A percentile compares a stretch with the other conserved stretches of the same genome.
Conservation (phyloP, 2,329 filamentous ascomycete genomes). For the Epichloe bromicola region DNA sequence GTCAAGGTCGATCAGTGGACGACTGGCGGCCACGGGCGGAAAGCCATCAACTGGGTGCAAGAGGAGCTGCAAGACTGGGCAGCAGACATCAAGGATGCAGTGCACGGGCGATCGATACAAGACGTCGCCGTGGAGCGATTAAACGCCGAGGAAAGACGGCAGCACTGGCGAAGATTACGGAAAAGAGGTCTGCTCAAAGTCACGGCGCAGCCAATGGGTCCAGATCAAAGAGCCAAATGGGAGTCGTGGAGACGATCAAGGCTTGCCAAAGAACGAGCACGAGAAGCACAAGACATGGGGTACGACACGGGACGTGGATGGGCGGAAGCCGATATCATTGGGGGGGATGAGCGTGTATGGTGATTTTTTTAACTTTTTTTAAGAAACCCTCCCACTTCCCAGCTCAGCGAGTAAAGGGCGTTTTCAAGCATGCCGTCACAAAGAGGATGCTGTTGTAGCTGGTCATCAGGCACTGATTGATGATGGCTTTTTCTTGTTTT, state of each 20-base stretch:
- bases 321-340: conserved; percentile 14
- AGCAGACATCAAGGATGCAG: conserved; percentile 35
- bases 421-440: neutral
- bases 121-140: conserved; percentile 30
- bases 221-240: conserved; percentile 30
- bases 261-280: conserved; percentile 26
- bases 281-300: conserved; percentile 26
- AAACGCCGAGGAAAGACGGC: conserved; percentile 32
- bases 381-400: no score
- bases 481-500: neutral
- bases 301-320: conserved; percentile 22
- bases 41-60: conserved; percentile 19
- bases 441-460: no score
- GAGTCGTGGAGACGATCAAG: conserved; percentile 31
- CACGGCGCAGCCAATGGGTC: conserved; percentile 21
- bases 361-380: neutral
- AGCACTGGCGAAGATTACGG: conserved; percentile 35
- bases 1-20: conserved; percentile 51
- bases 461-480: no score
- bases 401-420: neutral
- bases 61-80: conserved; percentile 34
- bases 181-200: conserved; percentile 30
- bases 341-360: conserved; percentile 15
- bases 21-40: conserved; percentile 37
- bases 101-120: conserved; percentile 31